Evolutionary conservation across 1,139 yeast species (phyloP), one percentile per base, ranked within the genome.

Genomic region (Hanseniaspora uvarum): DNA sequence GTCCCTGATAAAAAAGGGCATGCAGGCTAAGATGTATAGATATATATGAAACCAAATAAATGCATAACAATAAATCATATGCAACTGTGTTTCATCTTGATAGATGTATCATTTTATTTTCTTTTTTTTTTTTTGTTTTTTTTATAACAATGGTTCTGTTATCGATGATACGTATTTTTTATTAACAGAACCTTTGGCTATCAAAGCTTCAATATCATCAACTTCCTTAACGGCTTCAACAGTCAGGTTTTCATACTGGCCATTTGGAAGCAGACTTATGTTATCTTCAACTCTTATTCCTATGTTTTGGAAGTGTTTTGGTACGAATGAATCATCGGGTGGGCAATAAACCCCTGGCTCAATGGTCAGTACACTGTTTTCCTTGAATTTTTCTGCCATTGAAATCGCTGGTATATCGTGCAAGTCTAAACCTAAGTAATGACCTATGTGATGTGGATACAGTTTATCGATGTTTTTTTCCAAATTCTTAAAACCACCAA

Each of bases 271-370:
- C 30, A 92, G 81, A 0, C 85, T 92, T 33, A 86, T 75, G 65
- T 92, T 92, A 69, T 94, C 99, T 67, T 94, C 99, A 36, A 94
- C 85, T 62, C 99, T 79, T 26, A 94, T 83, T 1, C 98, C 99
- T 57, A 94, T 83, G 23, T 94, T 94, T 61, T 87, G 83, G 70
- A 78, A 89, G 62, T 80, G 80, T 59, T 77, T 75, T 40, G 98
- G 97, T 76, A 82, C 89, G 58, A 72, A 74, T 46, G 70, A 70
- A 56, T 76, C 77, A 59, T 75, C 72, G 7, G 26, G 18, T 0
- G 97, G 97, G 45, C 94, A 78, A 65, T 92, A 92, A 37, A 92
- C 76, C 26, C 98, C 98, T 0, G 98, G 98, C 65, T 92, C 98
- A 33, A 92, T 80, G 1, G 98, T 92, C 46, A 92, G 73, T 2